These are phyloP conservation scores for Nitzschia putrida DNA, from an alignment of 108 stramenopile species.

Conservation along the genomic window DNA sequence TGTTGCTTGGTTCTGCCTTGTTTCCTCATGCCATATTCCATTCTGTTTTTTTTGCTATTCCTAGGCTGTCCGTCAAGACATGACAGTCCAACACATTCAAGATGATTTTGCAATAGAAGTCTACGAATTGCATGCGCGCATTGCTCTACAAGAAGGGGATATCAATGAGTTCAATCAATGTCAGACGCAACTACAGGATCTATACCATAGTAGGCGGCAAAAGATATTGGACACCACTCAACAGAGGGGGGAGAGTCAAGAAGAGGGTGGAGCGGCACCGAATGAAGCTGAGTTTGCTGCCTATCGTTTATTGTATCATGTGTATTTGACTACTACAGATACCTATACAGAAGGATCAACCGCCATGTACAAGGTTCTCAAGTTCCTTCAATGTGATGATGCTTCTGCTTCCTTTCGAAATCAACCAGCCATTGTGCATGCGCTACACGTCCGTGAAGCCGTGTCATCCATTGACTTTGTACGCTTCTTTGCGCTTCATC, in stretches of 20 bases:
- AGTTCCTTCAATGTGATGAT: conserved; percentile 25
- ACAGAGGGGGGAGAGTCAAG: conserved; percentile 9
- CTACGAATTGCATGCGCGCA: conserved; percentile 94
- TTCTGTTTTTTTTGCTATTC: conserved; percentile 36
- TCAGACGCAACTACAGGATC: conserved; percentile 88
- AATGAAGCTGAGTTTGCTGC: conserved; percentile 76
- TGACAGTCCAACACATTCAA: conserved; percentile 90
- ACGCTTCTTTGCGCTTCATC: conserved; percentile 64
- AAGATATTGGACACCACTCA: conserved; percentile 22
- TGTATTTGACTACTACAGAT: conserved; percentile 67
- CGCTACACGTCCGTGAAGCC: conserved; percentile 69
- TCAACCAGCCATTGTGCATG: conserved; percentile 61
- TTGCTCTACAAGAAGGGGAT: conserved; percentile 85
- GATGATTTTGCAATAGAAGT: conserved; percentile 88
- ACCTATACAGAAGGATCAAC: conserved; percentile 67
- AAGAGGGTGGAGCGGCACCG: conserved; percentile 5
- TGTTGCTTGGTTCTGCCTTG: too few species aligned
- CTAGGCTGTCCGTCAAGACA: conserved; percentile 92
- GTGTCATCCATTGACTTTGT: conserved; percentile 68
- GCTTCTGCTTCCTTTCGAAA: conserved; percentile 1
- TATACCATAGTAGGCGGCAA: conserved; percentile 49
- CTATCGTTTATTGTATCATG: conserved; percentile 81
- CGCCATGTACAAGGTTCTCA: conserved; percentile 68
- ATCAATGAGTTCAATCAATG: conserved; percentile 84
- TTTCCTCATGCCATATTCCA: too few species aligned